Base-by-base conservation (phyloP, 2,329 filamentous ascomycete species). In the Alternaria arbusti region DNA sequence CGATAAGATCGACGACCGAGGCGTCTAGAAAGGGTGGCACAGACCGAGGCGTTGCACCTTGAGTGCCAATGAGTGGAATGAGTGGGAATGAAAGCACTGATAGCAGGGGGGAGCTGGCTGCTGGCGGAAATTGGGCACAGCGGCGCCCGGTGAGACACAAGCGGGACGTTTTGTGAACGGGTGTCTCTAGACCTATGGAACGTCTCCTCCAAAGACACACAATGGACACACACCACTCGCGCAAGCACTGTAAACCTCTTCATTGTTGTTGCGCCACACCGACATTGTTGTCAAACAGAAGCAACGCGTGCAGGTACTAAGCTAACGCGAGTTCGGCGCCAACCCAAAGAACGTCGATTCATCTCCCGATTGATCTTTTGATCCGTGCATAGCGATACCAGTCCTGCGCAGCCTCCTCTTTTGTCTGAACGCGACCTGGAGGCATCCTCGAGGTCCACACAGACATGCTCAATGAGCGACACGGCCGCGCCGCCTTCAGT, bases 381-480 rank as follows among this genome's bases (percentile, higher is more conserved):
- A 66, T 67, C 62, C 65, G 62, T 67, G 65, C 64, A 65, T 67
- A 65, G 62, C 62, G 58, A 55, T 46, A 51, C 56, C 64, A 46
- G 50, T 58, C 64, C 55, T 66, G 67, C 65, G 64, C 58, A 63
- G 67, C 66, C 57, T 66, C 46, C 49, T 61, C 52, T 59, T 54
- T 54, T 63, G 63, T 23, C 60, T 61, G 56, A 54, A 59, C 55
- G 56, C 66, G 69, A 70, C 69, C 69, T 67, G 67, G 59, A 66
- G 62, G 59, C 58, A 54, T 57, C 61, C 62, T 57, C 64, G 54
- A 63, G 66, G 67, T 61, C 43, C 60, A 63, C 32, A 43, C 57
- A 70, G 61, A 67, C 57, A 74, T 74, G 71, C 68, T 66, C 71
- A 66, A 74, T 74, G 71, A 72, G 63, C 71, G 57, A 59, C 60